These are phyloP conservation scores for Alternaria sp. DNA, from an alignment of 2,329 filamentous ascomycete genomes.

Conservation along the genomic window DNA sequence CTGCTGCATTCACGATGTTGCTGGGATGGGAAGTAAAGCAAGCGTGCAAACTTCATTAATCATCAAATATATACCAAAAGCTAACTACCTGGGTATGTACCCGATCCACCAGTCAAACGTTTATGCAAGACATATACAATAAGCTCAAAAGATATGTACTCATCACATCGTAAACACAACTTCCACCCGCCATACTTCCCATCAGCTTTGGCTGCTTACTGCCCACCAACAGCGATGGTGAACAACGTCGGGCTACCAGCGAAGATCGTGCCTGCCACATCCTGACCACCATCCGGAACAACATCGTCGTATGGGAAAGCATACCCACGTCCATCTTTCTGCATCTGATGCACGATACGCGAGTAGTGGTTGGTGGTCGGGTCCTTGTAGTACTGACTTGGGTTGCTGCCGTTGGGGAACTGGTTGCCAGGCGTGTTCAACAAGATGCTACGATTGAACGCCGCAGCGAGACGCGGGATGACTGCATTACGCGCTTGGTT, in stretches of 20 bases:
- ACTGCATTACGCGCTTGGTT: conserved; percentile 61
- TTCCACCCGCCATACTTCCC: not conserved
- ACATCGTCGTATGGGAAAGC: conserved; percentile 74
- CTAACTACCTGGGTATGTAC: not conserved
- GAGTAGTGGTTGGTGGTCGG: conserved; percentile 62
- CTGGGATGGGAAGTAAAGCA: accelerated
- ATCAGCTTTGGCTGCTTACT: conserved; percentile 1
- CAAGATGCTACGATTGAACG: conserved; percentile 76
- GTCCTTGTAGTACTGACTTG: conserved; percentile 44
- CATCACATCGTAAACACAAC: not conserved
- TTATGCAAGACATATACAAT: not conserved
- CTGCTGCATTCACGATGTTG: not conserved
- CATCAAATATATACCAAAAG: not conserved
- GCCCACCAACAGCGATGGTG: conserved; percentile 56
- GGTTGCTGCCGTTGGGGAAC: conserved; percentile 47
- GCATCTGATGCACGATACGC: conserved; percentile 65
- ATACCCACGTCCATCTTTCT: conserved; percentile 67
- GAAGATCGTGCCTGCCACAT: conserved; percentile 61
- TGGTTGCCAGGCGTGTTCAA: conserved; percentile 51
- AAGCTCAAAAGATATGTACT: not conserved
- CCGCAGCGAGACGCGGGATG: conserved; percentile 75
- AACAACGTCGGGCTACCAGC: conserved; percentile 55
- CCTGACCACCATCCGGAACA: conserved; percentile 61
- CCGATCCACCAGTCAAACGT: too few species aligned
- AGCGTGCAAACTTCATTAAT: not conserved